Conservation (phyloP, 164 flowering plant genomes). For the Berberis thunbergii region DNA sequence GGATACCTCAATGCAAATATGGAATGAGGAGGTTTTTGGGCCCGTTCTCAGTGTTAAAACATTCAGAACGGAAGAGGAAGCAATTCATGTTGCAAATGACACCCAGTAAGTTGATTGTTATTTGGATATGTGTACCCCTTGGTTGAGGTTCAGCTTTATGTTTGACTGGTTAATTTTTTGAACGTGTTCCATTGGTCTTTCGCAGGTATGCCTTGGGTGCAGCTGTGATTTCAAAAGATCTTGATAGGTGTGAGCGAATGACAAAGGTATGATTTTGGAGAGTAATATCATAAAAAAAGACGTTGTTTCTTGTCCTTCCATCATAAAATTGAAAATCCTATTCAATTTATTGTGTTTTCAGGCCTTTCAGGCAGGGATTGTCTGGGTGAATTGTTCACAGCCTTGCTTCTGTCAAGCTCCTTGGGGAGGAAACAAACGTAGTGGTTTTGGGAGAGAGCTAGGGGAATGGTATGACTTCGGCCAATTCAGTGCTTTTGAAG, state of each 20-base stretch:
- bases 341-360: conserved; percentile 16
- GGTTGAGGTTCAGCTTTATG: not conserved
- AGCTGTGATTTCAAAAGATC: conserved; percentile 85
- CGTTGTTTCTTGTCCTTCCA: not conserved
- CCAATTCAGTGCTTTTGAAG: not conserved
- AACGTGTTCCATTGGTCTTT: conserved; percentile 8
- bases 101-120: conserved; percentile 45
- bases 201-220: conserved; percentile 80
- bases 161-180: conserved; percentile 4
- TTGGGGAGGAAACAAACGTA: conserved; percentile 96
- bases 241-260: conserved; percentile 85
- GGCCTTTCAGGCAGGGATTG: conserved; percentile 81
- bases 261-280: conserved; percentile 45
- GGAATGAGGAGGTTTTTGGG: conserved; percentile 98
- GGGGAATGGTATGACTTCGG: conserved; percentile 72
- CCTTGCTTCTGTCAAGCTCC: conserved; percentile 97
- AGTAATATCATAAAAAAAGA: not conserved
- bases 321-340: not conserved
- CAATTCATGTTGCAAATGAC: conserved; percentile 87
- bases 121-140: not conserved
- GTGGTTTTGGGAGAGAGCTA: conserved; percentile 96
- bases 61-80: conserved; percentile 84
- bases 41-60: conserved; percentile 92
- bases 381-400: conserved; percentile 98
- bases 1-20: conserved; percentile 84